Percentiles rank a stretch among this genome's conserved stretches.
Evolutionary conservation across 345 rosid species (phyloP).

Genomic region (Erucastrum elatum): DNA sequence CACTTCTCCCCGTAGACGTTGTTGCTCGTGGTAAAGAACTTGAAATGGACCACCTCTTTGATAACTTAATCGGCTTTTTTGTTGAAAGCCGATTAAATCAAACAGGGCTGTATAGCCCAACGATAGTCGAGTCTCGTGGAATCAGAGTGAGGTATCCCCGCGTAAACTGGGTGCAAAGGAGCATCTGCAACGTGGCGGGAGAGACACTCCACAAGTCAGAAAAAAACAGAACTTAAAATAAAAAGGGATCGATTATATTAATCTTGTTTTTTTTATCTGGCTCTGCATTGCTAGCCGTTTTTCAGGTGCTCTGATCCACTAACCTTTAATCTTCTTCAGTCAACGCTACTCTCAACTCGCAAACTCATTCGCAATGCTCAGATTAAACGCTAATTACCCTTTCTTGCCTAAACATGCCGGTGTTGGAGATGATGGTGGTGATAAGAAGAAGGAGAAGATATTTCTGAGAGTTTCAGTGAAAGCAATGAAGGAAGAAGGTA

Average conservation of each 20-base stretch:
- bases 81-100: neutral
- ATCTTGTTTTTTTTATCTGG: neutral
- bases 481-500: conserved; percentile 65
- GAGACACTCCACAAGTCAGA: conserved; percentile 25
- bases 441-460: conserved; percentile 22
- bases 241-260: neutral
- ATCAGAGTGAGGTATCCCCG: conserved; percentile 27
- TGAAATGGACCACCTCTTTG: no score
- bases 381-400: conserved; percentile 58
- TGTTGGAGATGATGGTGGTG: conserved; percentile 8
- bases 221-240: neutral
- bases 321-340: conserved; percentile 27
- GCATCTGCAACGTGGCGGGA: conserved; percentile 36
- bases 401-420: conserved; percentile 44
- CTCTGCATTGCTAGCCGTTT: neutral
- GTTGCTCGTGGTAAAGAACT: conserved; percentile 90
- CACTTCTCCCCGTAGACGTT: conserved; percentile 74
- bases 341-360: conserved; percentile 6
- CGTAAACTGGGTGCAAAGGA: conserved; percentile 45
- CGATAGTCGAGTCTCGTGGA: conserved; percentile 40
- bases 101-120: conserved; percentile 4
- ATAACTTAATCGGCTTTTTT: neutral
- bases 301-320: conserved; percentile 45
- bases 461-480: conserved; percentile 41
- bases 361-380: conserved; percentile 51